phyloP scores from a whole-genome alignment of 2,329 filamentous ascomycete species.

The Calonectria honghensis region DNA sequence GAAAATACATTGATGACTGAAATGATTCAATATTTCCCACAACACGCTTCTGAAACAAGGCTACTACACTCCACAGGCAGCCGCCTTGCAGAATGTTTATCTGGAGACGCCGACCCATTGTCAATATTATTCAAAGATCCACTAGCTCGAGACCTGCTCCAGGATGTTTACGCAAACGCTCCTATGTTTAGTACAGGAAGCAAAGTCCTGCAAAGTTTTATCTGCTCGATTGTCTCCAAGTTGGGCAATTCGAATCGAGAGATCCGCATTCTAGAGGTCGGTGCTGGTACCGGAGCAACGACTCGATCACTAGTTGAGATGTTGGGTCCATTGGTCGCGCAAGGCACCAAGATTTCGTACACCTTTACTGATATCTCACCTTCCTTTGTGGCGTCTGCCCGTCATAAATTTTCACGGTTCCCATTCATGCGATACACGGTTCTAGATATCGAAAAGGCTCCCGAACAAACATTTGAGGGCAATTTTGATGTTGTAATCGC shows the following conservation, averaged over 20 bases:
- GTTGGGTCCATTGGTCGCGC: background rate
- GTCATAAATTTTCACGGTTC: background rate
- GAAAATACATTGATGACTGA: background rate
- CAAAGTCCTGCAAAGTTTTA: background rate
- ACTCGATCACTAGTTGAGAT: background rate
- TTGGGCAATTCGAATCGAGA: background rate
- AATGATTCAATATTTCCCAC: background rate
- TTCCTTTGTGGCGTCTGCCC: background rate
- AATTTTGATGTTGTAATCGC: background rate
- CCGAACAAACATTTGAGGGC: background rate
- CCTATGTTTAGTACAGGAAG: background rate
- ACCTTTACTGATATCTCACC: background rate
- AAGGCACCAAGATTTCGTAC: constrained; percentile 5
- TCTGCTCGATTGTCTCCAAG: background rate
- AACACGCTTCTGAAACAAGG: background rate
- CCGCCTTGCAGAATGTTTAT: background rate
- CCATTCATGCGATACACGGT: background rate
- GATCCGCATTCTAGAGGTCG: background rate
- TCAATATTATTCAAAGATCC: constrained; percentile 1
- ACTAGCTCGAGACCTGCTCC: background rate
- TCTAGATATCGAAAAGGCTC: background rate
- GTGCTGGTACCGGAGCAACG: background rate
- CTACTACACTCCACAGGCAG: background rate
- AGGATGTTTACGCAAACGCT: background rate
- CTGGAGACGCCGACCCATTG: background rate